phyloP scores from a whole-genome alignment of 2,329 filamentous ascomycete genomes.

The Zymoseptoria crescenta region DNA sequence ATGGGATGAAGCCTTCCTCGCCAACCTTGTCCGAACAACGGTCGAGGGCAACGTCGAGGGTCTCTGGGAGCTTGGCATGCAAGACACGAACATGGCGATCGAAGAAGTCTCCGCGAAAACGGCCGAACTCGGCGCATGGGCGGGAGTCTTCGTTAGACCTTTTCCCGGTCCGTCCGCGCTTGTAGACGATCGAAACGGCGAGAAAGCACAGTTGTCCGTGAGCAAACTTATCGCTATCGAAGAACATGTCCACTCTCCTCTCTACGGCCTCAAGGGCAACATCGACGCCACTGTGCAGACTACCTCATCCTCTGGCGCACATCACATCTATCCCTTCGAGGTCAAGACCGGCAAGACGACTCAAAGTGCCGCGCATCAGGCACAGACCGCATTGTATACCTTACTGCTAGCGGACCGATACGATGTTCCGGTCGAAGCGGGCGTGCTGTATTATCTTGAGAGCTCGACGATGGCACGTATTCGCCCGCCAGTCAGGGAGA shows the following conservation, averaged over 20 bases:
- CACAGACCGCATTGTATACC: conserved; percentile 92
- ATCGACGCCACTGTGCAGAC: conserved; percentile 95
- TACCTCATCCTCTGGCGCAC: conserved; percentile 45
- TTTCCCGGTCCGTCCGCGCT: conserved; percentile 64
- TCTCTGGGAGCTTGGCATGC: conserved; percentile 75
- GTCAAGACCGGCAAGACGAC: conserved; percentile 85
- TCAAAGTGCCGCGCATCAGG: conserved; percentile 72
- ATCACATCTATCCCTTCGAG: conserved; percentile 74
- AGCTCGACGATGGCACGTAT: conserved; percentile 79
- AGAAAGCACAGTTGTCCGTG: conserved; percentile 72
- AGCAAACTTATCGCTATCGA: conserved; percentile 94
- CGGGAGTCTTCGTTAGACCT: conserved; percentile 66
- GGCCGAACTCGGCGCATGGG: conserved; percentile 74
- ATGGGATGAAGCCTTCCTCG: conserved; percentile 67
- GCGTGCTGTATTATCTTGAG: conserved; percentile 92
- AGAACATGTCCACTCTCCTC: conserved; percentile 96
- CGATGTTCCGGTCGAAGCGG: conserved; percentile 82
- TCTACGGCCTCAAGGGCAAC: conserved; percentile 95
- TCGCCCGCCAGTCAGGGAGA: conserved; percentile 74
- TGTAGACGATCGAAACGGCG: conserved; percentile 70
- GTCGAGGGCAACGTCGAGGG: conserved; percentile 78
- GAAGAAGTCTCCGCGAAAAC: conserved; percentile 79
- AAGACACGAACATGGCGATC: conserved; percentile 58
- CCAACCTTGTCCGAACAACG: conserved; percentile 57
- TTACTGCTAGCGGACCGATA: conserved; percentile 88